These are phyloP conservation scores for Ascochyta viciae-villosae DNA, from an alignment of 2,329 filamentous ascomycete species.

Conservation along the genomic window DNA sequence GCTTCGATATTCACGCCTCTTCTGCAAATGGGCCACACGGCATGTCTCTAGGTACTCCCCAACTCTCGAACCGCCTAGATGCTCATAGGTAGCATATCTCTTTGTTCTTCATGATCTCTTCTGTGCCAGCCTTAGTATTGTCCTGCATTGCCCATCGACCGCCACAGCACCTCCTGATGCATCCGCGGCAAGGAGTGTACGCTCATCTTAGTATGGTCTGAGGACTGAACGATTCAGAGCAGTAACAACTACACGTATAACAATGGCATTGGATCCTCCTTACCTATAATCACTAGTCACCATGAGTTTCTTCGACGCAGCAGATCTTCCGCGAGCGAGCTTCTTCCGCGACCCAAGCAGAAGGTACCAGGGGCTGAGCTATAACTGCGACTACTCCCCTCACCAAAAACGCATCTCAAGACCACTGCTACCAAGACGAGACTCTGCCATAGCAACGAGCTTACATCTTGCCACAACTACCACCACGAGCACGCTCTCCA, in stretches of 20 bases:
- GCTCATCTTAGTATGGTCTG: neutral
- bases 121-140: slow-evolving; percentile 8
- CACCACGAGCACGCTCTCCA: neutral
- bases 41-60: neutral
- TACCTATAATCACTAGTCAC: neutral
- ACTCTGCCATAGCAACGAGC: neutral
- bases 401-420: neutral
- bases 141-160: neutral
- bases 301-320: slow-evolving; percentile 9
- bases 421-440: neutral
- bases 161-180: neutral
- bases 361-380: slow-evolving; percentile 3
- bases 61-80: neutral
- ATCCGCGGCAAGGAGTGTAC: neutral
- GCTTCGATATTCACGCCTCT: neutral
- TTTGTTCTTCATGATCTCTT: neutral
- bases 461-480: neutral
- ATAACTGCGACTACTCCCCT: slow-evolving; percentile 5
- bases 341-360: slow-evolving; percentile 4
- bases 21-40: neutral
- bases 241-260: neutral
- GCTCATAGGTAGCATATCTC: neutral
- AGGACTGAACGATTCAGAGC: neutral
- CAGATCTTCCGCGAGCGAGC: slow-evolving; percentile 2
- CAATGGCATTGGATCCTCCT: neutral